A percentile compares a stretch with the other conserved stretches of the same genome.
Conservation (phyloP, 192 early-diverging fungal species). For the Coemansia sp. region DNA sequence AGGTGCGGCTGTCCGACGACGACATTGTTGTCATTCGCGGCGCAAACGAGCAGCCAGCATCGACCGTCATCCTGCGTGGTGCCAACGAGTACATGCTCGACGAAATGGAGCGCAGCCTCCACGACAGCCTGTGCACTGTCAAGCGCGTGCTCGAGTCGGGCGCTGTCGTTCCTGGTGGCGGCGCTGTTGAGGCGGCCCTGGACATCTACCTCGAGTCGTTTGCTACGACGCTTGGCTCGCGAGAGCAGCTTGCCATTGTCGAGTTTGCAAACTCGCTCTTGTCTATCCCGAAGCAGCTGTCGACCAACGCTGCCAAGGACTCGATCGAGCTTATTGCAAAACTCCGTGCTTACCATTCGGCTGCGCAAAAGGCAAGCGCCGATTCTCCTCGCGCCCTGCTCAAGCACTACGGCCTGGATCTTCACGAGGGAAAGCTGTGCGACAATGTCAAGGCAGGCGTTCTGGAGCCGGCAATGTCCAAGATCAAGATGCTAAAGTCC, state of each 20-base stretch:
- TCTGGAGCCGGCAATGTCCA: constrained; percentile 96
- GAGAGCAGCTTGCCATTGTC: constrained; percentile 97
- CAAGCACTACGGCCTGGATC: constrained; percentile 90
- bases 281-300: constrained; percentile 95
- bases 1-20: constrained; percentile 97
- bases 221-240: constrained; percentile 93
- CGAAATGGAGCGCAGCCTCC: constrained; percentile 98
- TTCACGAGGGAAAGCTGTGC: constrained; percentile 88
- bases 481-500: constrained; percentile 95
- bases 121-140: constrained; percentile 93
- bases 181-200: constrained; percentile 91
- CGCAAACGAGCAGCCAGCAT: constrained; percentile 66
- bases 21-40: constrained; percentile 92
- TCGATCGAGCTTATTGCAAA: constrained; percentile 96
- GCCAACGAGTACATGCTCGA: constrained; percentile 99
- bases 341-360: constrained; percentile 93
- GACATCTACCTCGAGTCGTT: constrained; percentile 98
- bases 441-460: constrained; percentile 95
- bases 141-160: constrained; percentile 96
- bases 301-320: constrained; percentile 98
- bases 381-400: constrained; percentile 73
- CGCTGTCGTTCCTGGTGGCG: constrained; percentile 95
- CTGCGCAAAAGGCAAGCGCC: constrained; percentile 69
- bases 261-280: constrained; percentile 95
- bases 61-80: constrained; percentile 95